These are phyloP conservation scores for Bonia amplexicaulis DNA, from an alignment of 176 grass and related monocot species.

Conservation along the genomic window DNA sequence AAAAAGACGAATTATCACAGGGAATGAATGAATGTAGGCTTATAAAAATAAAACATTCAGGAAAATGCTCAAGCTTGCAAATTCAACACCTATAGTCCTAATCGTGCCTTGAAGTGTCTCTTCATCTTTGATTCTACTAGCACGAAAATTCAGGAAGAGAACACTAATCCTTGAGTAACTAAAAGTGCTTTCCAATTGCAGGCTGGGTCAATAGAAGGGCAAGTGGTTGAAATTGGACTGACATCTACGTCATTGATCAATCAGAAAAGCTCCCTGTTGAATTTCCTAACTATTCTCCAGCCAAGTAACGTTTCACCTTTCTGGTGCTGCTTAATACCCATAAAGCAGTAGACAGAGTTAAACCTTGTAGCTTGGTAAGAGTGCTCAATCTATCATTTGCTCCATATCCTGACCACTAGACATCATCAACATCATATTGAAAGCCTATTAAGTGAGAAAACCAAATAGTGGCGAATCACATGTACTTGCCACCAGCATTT, in stretches of 20 bases:
- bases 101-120: too few relatives aligned
- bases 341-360: not conserved
- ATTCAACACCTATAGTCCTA: too few relatives aligned
- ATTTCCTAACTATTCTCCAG: slow-evolving; percentile 77
- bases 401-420: not conserved
- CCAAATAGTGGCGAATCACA: not conserved
- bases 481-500: not conserved
- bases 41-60: too few relatives aligned
- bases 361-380: not conserved
- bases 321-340: not conserved
- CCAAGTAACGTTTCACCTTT: slow-evolving; percentile 34
- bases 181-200: slow-evolving; percentile 28
- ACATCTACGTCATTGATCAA: slow-evolving; percentile 57
- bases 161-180: not conserved
- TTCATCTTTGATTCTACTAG: too few relatives aligned
- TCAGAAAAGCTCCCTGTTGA: slow-evolving; percentile 60
- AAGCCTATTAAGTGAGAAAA: not conserved
- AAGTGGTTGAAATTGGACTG: slow-evolving; percentile 69
- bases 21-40: too few relatives aligned
- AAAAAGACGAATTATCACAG: too few relatives aligned
- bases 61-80: too few relatives aligned
- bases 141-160: too few relatives aligned
- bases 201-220: slow-evolving; percentile 77
- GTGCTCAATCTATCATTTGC: not conserved
- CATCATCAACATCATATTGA: not conserved